phyloP scores from a whole-genome alignment of 2,329 filamentous ascomycete species.

The Neofusicoccum parvum region DNA sequence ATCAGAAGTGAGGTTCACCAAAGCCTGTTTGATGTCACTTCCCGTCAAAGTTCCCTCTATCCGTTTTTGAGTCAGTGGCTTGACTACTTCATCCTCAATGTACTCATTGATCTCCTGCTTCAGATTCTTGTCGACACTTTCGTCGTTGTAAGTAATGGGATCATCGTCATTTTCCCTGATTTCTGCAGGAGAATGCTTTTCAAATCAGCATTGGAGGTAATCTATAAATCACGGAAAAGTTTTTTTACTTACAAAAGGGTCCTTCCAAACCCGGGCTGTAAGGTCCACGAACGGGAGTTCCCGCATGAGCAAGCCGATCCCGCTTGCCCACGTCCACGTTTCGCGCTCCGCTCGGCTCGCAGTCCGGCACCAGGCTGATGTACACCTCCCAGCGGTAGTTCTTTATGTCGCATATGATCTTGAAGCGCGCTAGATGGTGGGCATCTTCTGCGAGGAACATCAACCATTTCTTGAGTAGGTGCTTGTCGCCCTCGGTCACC shows the following conservation, averaged over 20 bases:
- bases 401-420: background rate
- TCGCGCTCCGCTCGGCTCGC: background rate
- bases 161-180: too few species aligned
- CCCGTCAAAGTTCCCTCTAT: background rate
- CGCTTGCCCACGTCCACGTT: background rate
- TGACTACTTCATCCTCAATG: background rate
- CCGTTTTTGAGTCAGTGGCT: background rate
- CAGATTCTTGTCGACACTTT: background rate
- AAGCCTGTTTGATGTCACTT: background rate
- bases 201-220: background rate
- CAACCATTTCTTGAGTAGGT: background rate
- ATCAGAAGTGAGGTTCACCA: background rate
- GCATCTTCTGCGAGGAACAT: background rate
- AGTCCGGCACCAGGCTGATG: background rate
- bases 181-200: background rate
- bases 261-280: too few species aligned
- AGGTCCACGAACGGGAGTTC: too few species aligned
- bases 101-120: background rate
- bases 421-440: background rate
- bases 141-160: too few species aligned
- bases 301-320: background rate
- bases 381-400: background rate
- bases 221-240: too few species aligned
- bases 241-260: too few species aligned
- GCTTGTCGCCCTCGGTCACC: too few species aligned